Evolutionary conservation across 2,329 filamentous ascomycete genomes (phyloP).

Genomic region (Sclerotinia glacialis): DNA sequence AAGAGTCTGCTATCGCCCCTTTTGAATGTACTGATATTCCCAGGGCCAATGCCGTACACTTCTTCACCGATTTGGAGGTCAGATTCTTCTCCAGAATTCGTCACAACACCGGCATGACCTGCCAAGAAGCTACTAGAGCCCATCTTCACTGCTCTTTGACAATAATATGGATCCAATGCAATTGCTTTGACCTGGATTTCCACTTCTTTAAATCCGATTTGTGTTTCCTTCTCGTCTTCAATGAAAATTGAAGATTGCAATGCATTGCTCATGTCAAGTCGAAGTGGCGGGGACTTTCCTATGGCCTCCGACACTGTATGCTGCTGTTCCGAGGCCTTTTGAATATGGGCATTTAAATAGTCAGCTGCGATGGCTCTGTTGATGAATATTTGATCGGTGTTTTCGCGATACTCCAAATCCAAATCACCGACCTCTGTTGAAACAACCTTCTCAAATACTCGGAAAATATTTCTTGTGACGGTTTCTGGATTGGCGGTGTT

Average conservation of each 20-base stretch:
- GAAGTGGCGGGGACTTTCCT: neutral
- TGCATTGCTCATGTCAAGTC: neutral
- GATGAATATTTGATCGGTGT: slow-evolving; percentile 10
- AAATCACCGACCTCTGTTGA: slow-evolving; percentile 22
- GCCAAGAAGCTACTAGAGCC: neutral
- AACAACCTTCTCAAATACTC: neutral
- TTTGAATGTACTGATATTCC: neutral
- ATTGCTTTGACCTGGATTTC: neutral
- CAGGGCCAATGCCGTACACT: neutral
- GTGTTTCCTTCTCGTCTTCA: neutral
- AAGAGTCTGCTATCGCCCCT: neutral
- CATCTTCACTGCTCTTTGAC: neutral
- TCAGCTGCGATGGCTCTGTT: neutral
- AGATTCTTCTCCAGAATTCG: neutral
- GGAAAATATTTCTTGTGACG: neutral
- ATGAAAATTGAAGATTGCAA: neutral
- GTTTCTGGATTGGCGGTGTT: too few species aligned
- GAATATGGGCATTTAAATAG: neutral
- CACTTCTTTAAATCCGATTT: neutral
- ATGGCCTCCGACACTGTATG: neutral
- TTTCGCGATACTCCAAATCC: neutral
- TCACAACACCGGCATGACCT: neutral
- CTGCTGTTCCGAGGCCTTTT: neutral
- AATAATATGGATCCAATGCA: neutral
- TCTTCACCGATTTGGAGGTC: neutral